A percentile compares a stretch with the other conserved stretches of the same genome.
Conservation (phyloP, 2,329 filamentous ascomycete genomes). For the Fusarium pseudoanthophilum region DNA sequence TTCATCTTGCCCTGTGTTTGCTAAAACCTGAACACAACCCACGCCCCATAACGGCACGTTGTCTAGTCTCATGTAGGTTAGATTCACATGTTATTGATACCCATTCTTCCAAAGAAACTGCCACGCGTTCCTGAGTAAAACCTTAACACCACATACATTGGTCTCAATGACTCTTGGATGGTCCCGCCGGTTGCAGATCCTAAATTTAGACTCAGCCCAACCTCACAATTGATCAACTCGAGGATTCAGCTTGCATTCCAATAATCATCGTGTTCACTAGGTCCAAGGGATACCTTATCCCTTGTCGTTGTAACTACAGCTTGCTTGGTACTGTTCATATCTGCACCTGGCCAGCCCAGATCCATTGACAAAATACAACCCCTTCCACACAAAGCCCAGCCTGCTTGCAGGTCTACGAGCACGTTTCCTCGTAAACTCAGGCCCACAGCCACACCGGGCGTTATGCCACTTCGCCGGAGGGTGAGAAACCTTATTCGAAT, state of each 20-base stretch:
- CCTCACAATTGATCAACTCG: background rate
- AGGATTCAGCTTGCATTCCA: constrained; percentile 36
- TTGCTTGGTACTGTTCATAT: constrained; percentile 30
- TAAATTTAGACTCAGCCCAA: constrained; percentile 1
- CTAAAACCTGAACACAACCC: background rate
- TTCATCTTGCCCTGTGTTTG: background rate
- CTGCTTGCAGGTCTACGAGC: constrained; percentile 10
- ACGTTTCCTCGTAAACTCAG: constrained; percentile 23
- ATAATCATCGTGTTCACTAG: constrained; percentile 44
- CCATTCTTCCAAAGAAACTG: constrained; percentile 20
- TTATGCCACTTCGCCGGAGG: constrained; percentile 18
- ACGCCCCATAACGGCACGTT: background rate
- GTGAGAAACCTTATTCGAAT: constrained; percentile 15
- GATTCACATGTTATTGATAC: constrained; percentile 28
- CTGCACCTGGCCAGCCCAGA: constrained; percentile 30
- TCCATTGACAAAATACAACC: constrained; percentile 19
- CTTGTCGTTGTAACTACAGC: constrained; percentile 33
- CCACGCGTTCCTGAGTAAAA: constrained; percentile 28
- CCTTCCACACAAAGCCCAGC: constrained; percentile 17
- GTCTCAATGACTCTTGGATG: background rate
- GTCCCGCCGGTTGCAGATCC: constrained; percentile 10
- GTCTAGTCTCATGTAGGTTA: constrained; percentile 15
- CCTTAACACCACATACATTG: constrained; percentile 4
- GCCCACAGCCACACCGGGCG: constrained; percentile 5
- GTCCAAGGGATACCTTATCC: constrained; percentile 26